phyloP scores from a whole-genome alignment of 176 grass and related monocot species.

The Carex myosuroides region DNA sequence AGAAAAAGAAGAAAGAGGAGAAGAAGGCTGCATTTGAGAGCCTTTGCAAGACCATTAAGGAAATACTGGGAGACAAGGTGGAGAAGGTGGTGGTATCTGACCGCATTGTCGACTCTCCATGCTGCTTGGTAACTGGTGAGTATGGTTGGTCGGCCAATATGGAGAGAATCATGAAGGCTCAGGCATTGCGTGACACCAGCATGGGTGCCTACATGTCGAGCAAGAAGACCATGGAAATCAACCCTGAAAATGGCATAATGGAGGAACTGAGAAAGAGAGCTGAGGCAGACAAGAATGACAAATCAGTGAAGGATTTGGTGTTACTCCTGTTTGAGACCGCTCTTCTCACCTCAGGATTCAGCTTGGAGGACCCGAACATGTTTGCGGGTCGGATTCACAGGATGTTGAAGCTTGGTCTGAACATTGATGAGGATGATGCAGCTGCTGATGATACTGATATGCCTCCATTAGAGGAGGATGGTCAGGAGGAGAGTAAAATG shows the following conservation, averaged over 20 bases:
- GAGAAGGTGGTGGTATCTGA: constrained; percentile 49
- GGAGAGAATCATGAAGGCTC: constrained; percentile 56
- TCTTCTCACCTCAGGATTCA: constrained; percentile 41
- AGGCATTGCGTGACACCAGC: constrained; percentile 30
- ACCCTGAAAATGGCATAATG: constrained; percentile 48
- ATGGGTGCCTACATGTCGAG: constrained; percentile 36
- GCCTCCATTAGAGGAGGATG: constrained; percentile 30
- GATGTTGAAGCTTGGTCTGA: constrained; percentile 42
- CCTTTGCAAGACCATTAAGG: constrained; percentile 51
- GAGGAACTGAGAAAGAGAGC: constrained; percentile 43
- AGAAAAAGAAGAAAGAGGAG: constrained; percentile 38
- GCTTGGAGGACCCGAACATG: constrained; percentile 41
- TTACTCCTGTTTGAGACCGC: constrained; percentile 37
- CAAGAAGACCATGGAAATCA: constrained; percentile 51
- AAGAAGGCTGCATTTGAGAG: constrained; percentile 28
- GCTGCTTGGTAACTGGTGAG: constrained; percentile 45
- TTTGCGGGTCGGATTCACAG: constrained; percentile 42
- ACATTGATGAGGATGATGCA: constrained; percentile 32
- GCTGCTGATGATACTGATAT: constrained; percentile 32
- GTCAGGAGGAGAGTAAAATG: constrained; percentile 43
- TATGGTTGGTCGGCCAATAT: constrained; percentile 52
- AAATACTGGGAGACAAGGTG: constrained; percentile 32
- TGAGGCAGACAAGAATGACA: constrained; percentile 43
- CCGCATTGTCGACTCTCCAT: constrained; percentile 33
- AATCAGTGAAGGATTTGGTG: constrained; percentile 43